Evolutionary conservation across 2,329 filamentous ascomycete genomes (phyloP).

Genomic region (Acephala macrosclerotiorum): DNA sequence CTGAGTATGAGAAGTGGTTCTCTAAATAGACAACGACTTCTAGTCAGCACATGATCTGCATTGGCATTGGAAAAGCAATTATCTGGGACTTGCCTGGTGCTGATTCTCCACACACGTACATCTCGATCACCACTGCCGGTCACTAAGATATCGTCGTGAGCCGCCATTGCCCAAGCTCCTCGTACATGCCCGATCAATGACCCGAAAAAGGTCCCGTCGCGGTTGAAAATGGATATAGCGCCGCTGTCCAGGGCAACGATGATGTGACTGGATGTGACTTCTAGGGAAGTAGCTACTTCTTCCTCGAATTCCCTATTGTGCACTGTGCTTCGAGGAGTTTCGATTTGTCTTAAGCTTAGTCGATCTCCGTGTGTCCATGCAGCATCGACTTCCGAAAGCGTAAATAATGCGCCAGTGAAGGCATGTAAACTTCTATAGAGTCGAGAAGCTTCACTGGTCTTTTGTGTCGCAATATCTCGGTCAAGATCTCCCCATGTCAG

Average conservation of each 20-base stretch:
- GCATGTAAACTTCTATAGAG: background rate
- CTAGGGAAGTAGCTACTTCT: background rate
- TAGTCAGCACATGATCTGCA: background rate
- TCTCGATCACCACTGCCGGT: background rate
- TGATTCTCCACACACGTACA: constrained; percentile 11
- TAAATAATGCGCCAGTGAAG: background rate
- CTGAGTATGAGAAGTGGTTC: background rate
- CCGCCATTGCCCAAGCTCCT: background rate
- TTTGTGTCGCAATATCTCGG: too few relatives aligned
- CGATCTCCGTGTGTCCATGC: background rate
- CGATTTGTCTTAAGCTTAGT: background rate
- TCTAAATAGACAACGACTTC: background rate
- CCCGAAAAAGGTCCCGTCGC: background rate
- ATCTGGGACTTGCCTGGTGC: background rate
- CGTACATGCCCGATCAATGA: background rate
- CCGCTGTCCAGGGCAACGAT: constrained; percentile 7
- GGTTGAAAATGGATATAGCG: constrained; percentile 5
- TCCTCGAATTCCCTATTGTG: background rate
- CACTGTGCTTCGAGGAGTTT: background rate
- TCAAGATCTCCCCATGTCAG: too few relatives aligned
- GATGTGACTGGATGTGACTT: constrained; percentile 6
- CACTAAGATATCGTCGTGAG: constrained; percentile 3
- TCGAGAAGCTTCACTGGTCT: too few relatives aligned
- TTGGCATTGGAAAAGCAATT: background rate
- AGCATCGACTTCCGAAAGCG: background rate